Conservation (phyloP, 306 rosid genomes). For the Trichosanthes truncata region DNA sequence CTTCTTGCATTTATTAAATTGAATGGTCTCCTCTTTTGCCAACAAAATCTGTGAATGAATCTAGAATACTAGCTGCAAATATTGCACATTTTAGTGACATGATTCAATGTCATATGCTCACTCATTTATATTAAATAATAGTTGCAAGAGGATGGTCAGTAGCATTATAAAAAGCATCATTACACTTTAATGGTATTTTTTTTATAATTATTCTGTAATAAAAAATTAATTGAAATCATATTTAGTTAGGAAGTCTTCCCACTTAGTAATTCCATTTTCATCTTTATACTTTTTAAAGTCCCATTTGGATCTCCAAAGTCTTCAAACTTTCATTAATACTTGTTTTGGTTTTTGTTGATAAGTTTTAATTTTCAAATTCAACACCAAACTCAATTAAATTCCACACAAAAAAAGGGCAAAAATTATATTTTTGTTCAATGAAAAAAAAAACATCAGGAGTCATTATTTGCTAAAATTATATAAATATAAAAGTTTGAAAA, state of each 20-base stretch:
- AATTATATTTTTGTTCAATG: too few species aligned
- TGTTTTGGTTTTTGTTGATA: neutral
- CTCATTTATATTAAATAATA: neutral
- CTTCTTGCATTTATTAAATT: neutral
- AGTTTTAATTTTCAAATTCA: neutral
- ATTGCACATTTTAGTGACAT: neutral
- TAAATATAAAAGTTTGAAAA: neutral
- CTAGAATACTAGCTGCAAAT: neutral
- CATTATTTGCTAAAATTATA: neutral
- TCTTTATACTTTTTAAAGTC: too few species aligned
- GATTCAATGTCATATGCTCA: slow-evolving; percentile 1
- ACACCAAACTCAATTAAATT: neutral
- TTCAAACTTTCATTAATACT: too few species aligned
- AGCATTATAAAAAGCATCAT: neutral
- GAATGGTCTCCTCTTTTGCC: slow-evolving; percentile 6
- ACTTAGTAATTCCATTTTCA: neutral
- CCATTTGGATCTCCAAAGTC: too few species aligned
- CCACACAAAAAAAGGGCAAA: neutral
- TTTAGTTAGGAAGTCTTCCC: neutral
- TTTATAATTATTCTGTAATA: neutral
- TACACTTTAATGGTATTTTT: neutral
- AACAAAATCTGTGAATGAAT: neutral
- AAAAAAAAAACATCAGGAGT: neutral
- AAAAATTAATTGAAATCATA: neutral
- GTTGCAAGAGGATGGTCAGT: neutral